Conservation (phyloP, 73 alveolate species). For the Breviolum minutum region DNA sequence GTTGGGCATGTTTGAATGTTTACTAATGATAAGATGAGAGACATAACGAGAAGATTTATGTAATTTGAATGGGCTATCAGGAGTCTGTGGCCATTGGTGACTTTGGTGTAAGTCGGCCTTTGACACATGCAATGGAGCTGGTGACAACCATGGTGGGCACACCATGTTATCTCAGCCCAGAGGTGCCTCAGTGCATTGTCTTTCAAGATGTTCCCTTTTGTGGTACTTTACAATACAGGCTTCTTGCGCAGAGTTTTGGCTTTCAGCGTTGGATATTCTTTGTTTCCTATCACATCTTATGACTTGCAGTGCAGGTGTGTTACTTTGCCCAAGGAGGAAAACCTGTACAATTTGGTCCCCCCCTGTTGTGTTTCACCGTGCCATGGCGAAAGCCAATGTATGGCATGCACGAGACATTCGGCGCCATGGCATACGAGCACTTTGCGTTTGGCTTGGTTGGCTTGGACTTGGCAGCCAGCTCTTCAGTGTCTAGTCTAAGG, state of each 20-base stretch:
- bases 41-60: too few species aligned
- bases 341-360: background rate
- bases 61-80: background rate
- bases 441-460: background rate
- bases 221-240: background rate
- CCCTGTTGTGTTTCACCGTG: background rate
- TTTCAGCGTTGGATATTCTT: background rate
- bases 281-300: too few species aligned
- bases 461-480: background rate
- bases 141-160: slow-evolving; percentile 95
- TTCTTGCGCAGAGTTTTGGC: background rate
- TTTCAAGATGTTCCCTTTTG: background rate
- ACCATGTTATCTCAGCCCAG: slow-evolving; percentile 88
- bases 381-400: slow-evolving; percentile 1
- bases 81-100: slow-evolving; percentile 93
- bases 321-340: background rate
- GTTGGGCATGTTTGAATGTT: too few species aligned
- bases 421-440: background rate
- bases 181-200: background rate
- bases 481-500: background rate
- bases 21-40: too few species aligned
- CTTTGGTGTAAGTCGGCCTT: slow-evolving; percentile 90
- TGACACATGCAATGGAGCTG: slow-evolving; percentile 91
- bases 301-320: too few species aligned
- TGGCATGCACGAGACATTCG: background rate